A percentile compares a stretch with the other conserved stretches of the same genome.
Conservation (phyloP, 352 stramenopile genomes). For the Pythium rhizo-oryzae region DNA sequence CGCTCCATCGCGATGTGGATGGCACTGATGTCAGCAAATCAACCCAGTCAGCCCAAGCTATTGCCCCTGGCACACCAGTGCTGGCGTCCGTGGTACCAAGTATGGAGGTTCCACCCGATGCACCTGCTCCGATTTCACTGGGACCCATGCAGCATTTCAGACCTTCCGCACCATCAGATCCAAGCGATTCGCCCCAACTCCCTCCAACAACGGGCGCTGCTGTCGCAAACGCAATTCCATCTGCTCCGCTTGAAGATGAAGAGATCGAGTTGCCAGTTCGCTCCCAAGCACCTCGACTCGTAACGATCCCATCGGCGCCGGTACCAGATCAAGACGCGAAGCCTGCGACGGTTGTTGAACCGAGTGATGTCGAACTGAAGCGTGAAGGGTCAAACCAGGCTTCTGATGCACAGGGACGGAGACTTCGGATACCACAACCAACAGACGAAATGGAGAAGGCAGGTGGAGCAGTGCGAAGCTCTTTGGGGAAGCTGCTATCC, state of each 20-base stretch:
- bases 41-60: background rate
- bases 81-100: background rate
- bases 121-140: background rate
- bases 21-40: background rate
- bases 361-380: slow-evolving; percentile 10
- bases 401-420: background rate
- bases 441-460: slow-evolving; percentile 21
- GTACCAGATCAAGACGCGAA: background rate
- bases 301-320: slow-evolving; percentile 19
- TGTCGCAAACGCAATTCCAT: slow-evolving; percentile 12
- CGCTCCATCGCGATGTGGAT: background rate
- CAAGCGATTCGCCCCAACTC: slow-evolving; percentile 29
- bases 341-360: slow-evolving; percentile 4
- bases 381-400: slow-evolving; percentile 1
- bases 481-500: slow-evolving; percentile 19
- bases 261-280: slow-evolving; percentile 15
- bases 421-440: slow-evolving; percentile 14
- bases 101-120: background rate
- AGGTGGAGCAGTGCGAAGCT: slow-evolving; percentile 20
- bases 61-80: background rate
- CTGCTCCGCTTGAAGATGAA: slow-evolving; percentile 31
- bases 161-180: slow-evolving; percentile 26
- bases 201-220: slow-evolving; percentile 2
- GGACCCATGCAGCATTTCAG: background rate
- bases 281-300: slow-evolving; percentile 15